Base-by-base conservation (phyloP, 345 rosid species). In the Citrus glauca region DNA sequence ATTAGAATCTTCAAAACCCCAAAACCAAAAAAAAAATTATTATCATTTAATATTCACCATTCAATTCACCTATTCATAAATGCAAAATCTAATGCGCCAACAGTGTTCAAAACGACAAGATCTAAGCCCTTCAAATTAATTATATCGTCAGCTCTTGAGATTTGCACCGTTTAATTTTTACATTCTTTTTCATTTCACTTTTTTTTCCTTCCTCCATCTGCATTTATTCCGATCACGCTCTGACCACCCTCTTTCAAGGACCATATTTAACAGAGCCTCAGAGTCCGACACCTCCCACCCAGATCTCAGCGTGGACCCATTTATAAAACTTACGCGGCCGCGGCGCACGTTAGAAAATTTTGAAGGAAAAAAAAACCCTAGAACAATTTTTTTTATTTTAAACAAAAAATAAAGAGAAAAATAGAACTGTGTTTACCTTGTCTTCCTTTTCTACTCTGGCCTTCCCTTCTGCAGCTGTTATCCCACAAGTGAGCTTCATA, bases 401-500 rank as follows among this genome's bases (percentile, higher is more conserved):
- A 32, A 32, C 0, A 3, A 8, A 74, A 4, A 37, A 5, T 27
- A 5, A 74, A 4, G 3, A 25, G 27, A n/a, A 25, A 16, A 55
- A 48, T 38, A 1, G 50, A 6, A 13, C 2, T 7, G 2, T 6
- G 50, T 8, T 67, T 86, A 94, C 98, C 98, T 92, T 94, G 98
- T 79, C 98, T 89, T 71, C 98, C 98, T 80, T 92, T 92, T 77
- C 98, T 91, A 59, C 95, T 90, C 66, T 94, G 97, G 30, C 98
- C 98, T 91, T 92, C 97, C 79, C 98, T 91, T 86, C 94, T 85
- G 81, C 97, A 92, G 77, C 98, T 94, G 79, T 92, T 94, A 79
- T 94, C 98, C 97, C 98, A 93, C 79, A 93, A 85, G 85, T 93
- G 98, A 81, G 98, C 98, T 90, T 93, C 98, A 79, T 91, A 93